phyloP scores from a whole-genome alignment of 306 rosid species.

The Oemleria cerasiformis region DNA sequence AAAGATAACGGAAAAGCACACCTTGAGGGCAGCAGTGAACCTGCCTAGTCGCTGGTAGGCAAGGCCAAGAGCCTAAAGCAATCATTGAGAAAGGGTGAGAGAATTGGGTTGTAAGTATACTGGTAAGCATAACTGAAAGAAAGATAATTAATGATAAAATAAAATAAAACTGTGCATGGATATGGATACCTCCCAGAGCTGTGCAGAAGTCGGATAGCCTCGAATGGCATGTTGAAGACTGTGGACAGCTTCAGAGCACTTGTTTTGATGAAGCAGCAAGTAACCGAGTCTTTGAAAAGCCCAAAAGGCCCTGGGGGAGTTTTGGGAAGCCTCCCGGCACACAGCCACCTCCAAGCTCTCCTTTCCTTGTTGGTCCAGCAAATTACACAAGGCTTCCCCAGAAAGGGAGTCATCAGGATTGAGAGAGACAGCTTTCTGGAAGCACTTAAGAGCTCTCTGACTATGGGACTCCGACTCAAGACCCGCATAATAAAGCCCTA shows the following conservation, averaged over 20 bases:
- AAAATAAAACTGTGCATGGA: constrained; percentile 3
- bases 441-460: constrained; percentile 75
- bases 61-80: constrained; percentile 77
- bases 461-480: constrained; percentile 28
- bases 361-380: constrained; percentile 68
- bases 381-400: constrained; percentile 75
- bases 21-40: constrained; percentile 93
- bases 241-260: constrained; percentile 79
- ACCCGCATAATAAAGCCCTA: constrained; percentile 59
- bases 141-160: neutral
- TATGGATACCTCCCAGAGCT: constrained; percentile 75
- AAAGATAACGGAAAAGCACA: constrained; percentile 29
- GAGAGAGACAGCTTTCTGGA: constrained; percentile 70
- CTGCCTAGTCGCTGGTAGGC: constrained; percentile 89
- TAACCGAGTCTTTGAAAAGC: constrained; percentile 87
- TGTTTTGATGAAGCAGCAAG: constrained; percentile 63
- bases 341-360: constrained; percentile 61
- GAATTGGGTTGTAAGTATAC: neutral
- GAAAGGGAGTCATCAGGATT: constrained; percentile 61
- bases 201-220: constrained; percentile 72
- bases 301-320: constrained; percentile 88
- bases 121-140: constrained; percentile 7
- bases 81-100: neutral
- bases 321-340: constrained; percentile 67
- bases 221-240: constrained; percentile 90